Percentiles rank a stretch among this genome's conserved stretches.
These are phyloP conservation scores for Cryptosporidium ubiquitum DNA, from an alignment of 169 alveolate species.

Conservation along the genomic window DNA sequence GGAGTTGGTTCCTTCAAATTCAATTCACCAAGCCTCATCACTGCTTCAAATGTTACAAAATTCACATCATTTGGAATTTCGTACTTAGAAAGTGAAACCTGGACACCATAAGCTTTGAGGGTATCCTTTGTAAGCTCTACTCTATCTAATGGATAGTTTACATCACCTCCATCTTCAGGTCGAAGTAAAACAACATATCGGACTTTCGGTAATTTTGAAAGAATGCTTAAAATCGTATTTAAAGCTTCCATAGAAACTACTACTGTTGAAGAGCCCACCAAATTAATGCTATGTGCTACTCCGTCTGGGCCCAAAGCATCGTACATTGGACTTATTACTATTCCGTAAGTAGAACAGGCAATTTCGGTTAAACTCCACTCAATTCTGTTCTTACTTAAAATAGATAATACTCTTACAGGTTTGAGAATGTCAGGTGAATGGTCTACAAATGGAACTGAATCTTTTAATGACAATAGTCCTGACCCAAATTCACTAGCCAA, in stretches of 20 bases:
- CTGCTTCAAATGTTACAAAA: constrained; percentile 43
- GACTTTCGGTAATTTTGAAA: constrained; percentile 74
- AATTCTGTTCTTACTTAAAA: constrained; percentile 42
- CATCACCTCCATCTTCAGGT: constrained; percentile 75
- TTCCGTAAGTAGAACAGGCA: constrained; percentile 85
- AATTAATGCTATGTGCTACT: constrained; percentile 58
- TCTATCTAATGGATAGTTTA: constrained; percentile 71
- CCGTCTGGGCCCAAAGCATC: constrained; percentile 83
- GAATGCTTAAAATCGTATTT: constrained; percentile 8
- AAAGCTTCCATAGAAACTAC: constrained; percentile 66
- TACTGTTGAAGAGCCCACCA: constrained; percentile 58
- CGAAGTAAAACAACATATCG: constrained; percentile 77
- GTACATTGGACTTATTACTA: constrained; percentile 84
- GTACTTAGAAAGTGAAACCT: constrained; percentile 17
- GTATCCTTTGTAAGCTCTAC: constrained; percentile 42
- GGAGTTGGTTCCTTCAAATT: constrained; percentile 77
- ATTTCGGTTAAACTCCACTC: constrained; percentile 86
- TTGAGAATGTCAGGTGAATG: constrained; percentile 63
- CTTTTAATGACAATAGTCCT: constrained; percentile 34
- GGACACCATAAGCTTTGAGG: constrained; percentile 70
- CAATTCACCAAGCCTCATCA: constrained; percentile 75
- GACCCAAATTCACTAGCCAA: constrained; percentile 61
- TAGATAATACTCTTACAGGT: constrained; percentile 52
- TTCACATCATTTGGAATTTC: constrained; percentile 61
- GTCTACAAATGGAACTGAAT: constrained; percentile 40